phyloP scores from a whole-genome alignment of 495 filamentous ascomycete genomes.

The Trichoderma virens region DNA sequence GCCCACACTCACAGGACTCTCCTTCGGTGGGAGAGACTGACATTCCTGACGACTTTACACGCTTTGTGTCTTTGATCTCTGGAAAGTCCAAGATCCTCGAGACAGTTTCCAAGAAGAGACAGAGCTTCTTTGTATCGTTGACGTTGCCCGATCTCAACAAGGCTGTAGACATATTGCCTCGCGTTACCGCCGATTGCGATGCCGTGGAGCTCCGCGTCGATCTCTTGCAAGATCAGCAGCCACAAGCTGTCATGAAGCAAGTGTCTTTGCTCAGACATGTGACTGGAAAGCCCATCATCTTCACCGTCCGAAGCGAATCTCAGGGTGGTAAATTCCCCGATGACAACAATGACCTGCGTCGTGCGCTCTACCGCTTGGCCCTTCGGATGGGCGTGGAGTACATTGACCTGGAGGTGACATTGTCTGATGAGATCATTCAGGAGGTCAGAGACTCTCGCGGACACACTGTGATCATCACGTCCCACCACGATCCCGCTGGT shows the following conservation, averaged over 20 bases:
- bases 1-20: constrained; percentile 41
- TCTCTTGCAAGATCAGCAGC: constrained; percentile 67
- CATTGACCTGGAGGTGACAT: constrained; percentile 85
- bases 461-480: constrained; percentile 75
- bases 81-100: constrained; percentile 60
- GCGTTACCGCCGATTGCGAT: constrained; percentile 76
- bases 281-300: constrained; percentile 81
- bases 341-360: constrained; percentile 56
- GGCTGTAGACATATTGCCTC: constrained; percentile 55
- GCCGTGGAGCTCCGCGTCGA: constrained; percentile 94
- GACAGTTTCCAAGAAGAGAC: constrained; percentile 58
- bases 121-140: constrained; percentile 88
- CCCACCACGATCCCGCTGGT: constrained; percentile 81
- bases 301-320: constrained; percentile 76
- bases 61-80: constrained; percentile 67
- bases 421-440: constrained; percentile 64
- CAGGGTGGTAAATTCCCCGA: constrained; percentile 91
- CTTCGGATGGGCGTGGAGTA: constrained; percentile 82
- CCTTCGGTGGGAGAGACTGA: background rate
- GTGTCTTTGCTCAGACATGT: constrained; percentile 69
- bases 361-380: constrained; percentile 67
- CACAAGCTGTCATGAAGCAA: constrained; percentile 74
- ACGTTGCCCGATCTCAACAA: constrained; percentile 68
- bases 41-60: constrained; percentile 62
- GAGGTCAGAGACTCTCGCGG: constrained; percentile 61